phyloP scores from a whole-genome alignment of 164 flowering plant species.

The Stephania japonica region DNA sequence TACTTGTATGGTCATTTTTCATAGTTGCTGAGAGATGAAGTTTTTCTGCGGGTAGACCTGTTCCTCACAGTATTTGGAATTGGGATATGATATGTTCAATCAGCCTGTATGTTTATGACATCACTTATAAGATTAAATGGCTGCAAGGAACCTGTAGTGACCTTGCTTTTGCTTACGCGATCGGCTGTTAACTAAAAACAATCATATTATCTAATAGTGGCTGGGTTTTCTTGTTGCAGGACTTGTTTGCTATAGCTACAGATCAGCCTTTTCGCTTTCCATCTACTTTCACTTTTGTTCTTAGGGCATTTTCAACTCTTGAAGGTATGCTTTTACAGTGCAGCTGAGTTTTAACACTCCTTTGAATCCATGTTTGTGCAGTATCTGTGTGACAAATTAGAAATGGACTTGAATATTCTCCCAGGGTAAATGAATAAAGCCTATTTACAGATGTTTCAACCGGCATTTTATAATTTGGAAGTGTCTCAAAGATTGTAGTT shows the following conservation, averaged over 20 bases:
- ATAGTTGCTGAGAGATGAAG: no score
- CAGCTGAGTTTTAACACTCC: not conserved
- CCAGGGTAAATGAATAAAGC: not conserved
- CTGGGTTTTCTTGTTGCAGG: constrained; percentile 39
- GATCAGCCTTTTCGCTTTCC: constrained; percentile 98
- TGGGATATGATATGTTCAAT: not conserved
- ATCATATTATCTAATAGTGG: not conserved
- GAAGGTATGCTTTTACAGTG: constrained; percentile 60
- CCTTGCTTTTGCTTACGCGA: no score
- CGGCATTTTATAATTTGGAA: not conserved
- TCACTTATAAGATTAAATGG: not conserved
- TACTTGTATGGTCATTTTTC: no score
- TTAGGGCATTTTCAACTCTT: constrained; percentile 91
- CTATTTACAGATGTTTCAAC: not conserved
- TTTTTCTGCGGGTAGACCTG: no score
- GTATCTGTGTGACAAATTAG: no score
- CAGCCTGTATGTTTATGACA: not conserved
- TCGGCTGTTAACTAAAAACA: no score
- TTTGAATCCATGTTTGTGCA: constrained; percentile 5
- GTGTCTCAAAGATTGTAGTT: not conserved
- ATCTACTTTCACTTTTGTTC: constrained; percentile 81
- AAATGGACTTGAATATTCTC: not conserved
- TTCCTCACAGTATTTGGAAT: no score
- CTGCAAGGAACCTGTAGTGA: no score
- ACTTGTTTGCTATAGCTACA: constrained; percentile 86